phyloP scores from a whole-genome alignment of 1,139 yeast genomes.

The Kazachstania sp. region DNA sequence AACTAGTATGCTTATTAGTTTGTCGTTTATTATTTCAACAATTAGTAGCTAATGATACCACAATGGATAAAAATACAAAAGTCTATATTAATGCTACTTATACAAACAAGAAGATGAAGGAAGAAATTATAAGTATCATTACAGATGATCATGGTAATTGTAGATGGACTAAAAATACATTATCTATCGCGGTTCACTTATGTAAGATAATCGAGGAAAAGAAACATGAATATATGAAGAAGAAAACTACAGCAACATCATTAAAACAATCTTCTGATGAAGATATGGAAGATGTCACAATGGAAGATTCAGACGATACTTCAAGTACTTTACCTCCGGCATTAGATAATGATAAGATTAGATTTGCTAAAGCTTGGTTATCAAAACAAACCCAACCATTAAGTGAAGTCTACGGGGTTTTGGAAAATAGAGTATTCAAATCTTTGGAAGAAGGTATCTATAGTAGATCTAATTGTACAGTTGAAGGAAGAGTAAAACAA shows the following conservation, averaged over 20 bases:
- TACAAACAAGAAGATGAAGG: slow-evolving; percentile 34
- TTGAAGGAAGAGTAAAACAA: slow-evolving; percentile 30
- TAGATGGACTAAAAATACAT: slow-evolving; percentile 82
- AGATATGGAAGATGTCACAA: background rate
- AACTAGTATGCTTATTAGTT: slow-evolving; percentile 70
- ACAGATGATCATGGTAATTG: slow-evolving; percentile 80
- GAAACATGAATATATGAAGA: slow-evolving; percentile 16
- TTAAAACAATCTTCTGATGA: background rate
- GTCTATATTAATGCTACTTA: slow-evolving; percentile 25
- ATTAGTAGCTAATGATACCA: slow-evolving; percentile 40
- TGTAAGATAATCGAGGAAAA: slow-evolving; percentile 38
- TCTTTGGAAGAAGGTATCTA: slow-evolving; percentile 26
- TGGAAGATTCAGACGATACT: background rate
- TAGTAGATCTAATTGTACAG: slow-evolving; percentile 25
- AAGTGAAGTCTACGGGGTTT: slow-evolving; percentile 67
- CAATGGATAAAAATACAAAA: slow-evolving; percentile 23
- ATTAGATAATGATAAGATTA: slow-evolving; percentile 34
- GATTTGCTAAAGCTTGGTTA: slow-evolving; percentile 72
- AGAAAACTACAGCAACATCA: background rate
- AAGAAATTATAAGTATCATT: slow-evolving; percentile 67
- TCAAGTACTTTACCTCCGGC: slow-evolving; percentile 8
- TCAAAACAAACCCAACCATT: slow-evolving; percentile 77
- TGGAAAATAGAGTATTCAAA: slow-evolving; percentile 62
- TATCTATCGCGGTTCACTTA: slow-evolving; percentile 63
- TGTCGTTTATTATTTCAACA: slow-evolving; percentile 69